Conservation (phyloP, 495 filamentous ascomycete species). For the Chaetomium tenue region DNA sequence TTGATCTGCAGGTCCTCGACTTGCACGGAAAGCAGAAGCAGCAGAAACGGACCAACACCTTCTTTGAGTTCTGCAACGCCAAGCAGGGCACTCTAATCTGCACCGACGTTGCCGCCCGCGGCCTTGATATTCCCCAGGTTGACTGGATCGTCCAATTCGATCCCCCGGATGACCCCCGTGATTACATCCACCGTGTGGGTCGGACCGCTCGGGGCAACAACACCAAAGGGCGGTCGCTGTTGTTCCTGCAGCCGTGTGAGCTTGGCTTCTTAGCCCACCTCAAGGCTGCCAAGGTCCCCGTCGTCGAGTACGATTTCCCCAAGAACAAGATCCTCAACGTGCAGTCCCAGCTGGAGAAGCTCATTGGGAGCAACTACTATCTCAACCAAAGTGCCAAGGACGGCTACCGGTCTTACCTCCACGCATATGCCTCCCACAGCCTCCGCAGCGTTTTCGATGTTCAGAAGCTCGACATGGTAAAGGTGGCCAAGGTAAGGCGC, state of each 20-base stretch:
- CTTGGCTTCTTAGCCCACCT: slow-evolving; percentile 89
- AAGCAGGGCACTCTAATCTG: slow-evolving; percentile 86
- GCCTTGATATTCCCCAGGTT: slow-evolving; percentile 88
- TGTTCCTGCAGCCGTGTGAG: slow-evolving; percentile 92
- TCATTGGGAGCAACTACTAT: slow-evolving; percentile 94
- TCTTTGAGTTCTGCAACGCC: slow-evolving; percentile 98
- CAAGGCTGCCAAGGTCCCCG: slow-evolving; percentile 86
- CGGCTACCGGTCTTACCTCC: slow-evolving; percentile 76
- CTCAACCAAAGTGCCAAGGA: slow-evolving; percentile 79
- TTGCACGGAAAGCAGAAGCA: slow-evolving; percentile 95
- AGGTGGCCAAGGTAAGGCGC: slow-evolving; percentile 68
- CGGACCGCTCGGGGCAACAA: slow-evolving; percentile 86
- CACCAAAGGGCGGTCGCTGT: slow-evolving; percentile 76
- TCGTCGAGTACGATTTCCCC: slow-evolving; percentile 95
- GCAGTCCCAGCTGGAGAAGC: slow-evolving; percentile 91
- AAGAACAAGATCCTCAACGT: slow-evolving; percentile 88
- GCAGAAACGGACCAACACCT: slow-evolving; percentile 93
- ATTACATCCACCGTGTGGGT: slow-evolving; percentile 97
- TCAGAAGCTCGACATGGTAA: slow-evolving; percentile 85
- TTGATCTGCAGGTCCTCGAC: slow-evolving; percentile 88
- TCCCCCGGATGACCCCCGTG: slow-evolving; percentile 83
- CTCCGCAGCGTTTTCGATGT: slow-evolving; percentile 90
- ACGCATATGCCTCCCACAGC: slow-evolving; percentile 90
- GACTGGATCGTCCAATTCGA: slow-evolving; percentile 98
- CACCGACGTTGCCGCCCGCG: slow-evolving; percentile 93